These are phyloP conservation scores for Plantago coronopus DNA, from an alignment of 305 asterid species.

Conservation along the genomic window DNA sequence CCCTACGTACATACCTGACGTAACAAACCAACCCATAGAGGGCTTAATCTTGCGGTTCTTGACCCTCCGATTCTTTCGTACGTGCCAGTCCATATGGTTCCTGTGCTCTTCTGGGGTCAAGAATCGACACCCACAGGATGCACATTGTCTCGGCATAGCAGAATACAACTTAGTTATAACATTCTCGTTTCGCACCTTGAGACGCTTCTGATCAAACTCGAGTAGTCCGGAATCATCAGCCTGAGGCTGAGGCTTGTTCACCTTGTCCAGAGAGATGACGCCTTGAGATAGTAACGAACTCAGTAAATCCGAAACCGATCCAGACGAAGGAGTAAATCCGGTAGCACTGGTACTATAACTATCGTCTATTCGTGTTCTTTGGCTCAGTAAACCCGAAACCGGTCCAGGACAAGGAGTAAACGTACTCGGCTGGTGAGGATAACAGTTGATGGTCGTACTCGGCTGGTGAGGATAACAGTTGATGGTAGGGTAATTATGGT, in stretches of 20 bases:
- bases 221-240: too few species aligned
- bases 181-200: conserved; percentile 65
- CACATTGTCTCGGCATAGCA: conserved; percentile 89
- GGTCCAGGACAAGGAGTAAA: too few species aligned
- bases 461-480: too few species aligned
- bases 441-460: too few species aligned
- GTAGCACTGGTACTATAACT: too few species aligned
- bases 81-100: conserved; percentile 98
- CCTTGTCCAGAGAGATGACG: conserved; percentile 61
- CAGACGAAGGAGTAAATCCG: too few species aligned
- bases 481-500: too few species aligned
- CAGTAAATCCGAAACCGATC: conserved; percentile 52
- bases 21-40: conserved; percentile 90
- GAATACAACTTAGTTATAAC: conserved; percentile 58
- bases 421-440: too few species aligned
- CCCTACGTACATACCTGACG: conserved; percentile 68
- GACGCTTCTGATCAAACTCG: conserved; percentile 67
- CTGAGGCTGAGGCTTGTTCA: too few species aligned
- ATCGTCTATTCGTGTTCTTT: too few species aligned
- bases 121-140: conserved; percentile 79
- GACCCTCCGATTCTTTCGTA: conserved; percentile 63
- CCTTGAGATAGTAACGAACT: conserved; percentile 79
- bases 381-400: too few species aligned
- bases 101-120: conserved; percentile 81
- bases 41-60: conserved; percentile 76